Evolutionary conservation across 2,329 filamentous ascomycete genomes (phyloP), one percentile per base, ranked within the genome.

Genomic region (Trichophyton schoenleinii): DNA sequence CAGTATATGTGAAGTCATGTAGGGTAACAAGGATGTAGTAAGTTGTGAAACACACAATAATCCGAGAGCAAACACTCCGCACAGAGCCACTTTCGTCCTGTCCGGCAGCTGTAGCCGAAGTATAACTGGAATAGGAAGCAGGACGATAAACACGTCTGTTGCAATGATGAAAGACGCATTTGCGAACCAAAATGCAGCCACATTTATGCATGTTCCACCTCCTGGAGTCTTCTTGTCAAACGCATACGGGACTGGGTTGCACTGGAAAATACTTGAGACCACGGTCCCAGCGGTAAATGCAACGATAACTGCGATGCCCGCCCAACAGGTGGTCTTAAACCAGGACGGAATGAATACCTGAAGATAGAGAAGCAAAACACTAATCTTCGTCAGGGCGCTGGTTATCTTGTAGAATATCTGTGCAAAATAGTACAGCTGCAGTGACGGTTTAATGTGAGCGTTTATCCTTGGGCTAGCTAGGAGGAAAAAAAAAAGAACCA

Each of bases 71-170:
- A 66, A 66, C n/a, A 67, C 62, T n/a, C 60, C 58, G 52, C 64
- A 66, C 41, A 86, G 74, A 0, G 80, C 81, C 11, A 80, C 68
- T 61, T 82, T 81, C 59, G 81, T 79, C 5, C 72, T 74, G 8
- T 62, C 22, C 4, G 68, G 67, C 18, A 74, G 63, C n/a, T 70
- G 69, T 22, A 72, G 66, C 5, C 65, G 66, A 60, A 68, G 69
- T 18, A 75, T 67, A 0, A 72, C 65, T 2, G 70, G 69, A 42
- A 74, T 67, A 1, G 72, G 72, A 15, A 74, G 67, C 7, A 68
- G 62, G 48, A 75, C 65, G 48, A 76, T 69, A n/a, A 73, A 67
- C 2, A 74, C 49, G 59, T 76, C 72, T 20, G 67, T 71, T 6
- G 70, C 59, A 36, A 76, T 75, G 25, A 72, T 74, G 64, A 73